Evolutionary conservation across 225 moss, liverwort and hornwort species (phyloP).

Genomic region (Physcomitrium patens): DNA sequence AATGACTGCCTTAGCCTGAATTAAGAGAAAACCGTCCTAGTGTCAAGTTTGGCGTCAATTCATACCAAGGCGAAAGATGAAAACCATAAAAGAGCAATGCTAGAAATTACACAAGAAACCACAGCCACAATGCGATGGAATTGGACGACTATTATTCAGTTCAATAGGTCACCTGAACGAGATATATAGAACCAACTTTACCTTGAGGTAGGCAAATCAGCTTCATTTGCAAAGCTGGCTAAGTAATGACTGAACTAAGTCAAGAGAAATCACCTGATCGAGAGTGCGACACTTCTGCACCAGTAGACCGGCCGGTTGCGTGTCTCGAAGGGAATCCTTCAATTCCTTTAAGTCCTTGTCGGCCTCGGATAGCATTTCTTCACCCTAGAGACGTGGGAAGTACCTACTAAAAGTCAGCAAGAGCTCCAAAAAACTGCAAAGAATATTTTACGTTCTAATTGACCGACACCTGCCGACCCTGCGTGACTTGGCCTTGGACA

Average conservation of each 20-base stretch:
- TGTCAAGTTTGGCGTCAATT: conserved; percentile 23
- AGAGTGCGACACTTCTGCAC: conserved; percentile 92
- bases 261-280: conserved; percentile 67
- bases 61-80: background rate
- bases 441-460: background rate
- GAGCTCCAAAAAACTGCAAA: conserved; percentile 3
- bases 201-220: background rate
- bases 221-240: conserved; percentile 3
- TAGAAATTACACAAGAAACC: background rate
- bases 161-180: background rate
- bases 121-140: background rate
- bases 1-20: conserved; percentile 89
- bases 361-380: conserved; percentile 78
- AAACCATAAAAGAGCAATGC: conserved; percentile 1
- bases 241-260: background rate
- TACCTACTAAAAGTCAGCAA: conserved; percentile 6
- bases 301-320: conserved; percentile 81
- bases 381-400: conserved; percentile 52
- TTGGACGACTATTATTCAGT: background rate
- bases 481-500: conserved; percentile 9
- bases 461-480: background rate
- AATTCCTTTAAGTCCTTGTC: conserved; percentile 93
- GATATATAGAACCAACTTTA: conserved; percentile 1
- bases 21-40: conserved; percentile 6
- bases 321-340: conserved; percentile 87